Base-by-base conservation (phyloP, 2,329 filamentous ascomycete genomes). In the Apiospora pterosperma region DNA sequence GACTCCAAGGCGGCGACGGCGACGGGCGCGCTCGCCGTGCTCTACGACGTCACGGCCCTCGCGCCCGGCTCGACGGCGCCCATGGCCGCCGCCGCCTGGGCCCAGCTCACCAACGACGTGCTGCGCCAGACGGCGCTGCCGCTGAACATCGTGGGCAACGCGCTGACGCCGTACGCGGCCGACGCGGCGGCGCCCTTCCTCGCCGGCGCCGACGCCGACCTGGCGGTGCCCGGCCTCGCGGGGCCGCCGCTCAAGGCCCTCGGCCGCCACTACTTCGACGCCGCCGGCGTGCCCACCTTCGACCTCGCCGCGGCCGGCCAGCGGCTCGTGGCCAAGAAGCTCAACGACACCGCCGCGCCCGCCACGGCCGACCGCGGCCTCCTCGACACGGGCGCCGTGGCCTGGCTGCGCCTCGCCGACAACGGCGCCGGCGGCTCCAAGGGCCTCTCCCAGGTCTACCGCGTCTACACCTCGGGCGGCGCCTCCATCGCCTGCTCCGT, bases 211-310 rank as follows among this genome's bases (percentile, higher is more conserved):
- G 75, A 76, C 2, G 75, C 79, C 3, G 69, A 77, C 62, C 74
- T 87, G 62, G 66, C 71, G 11, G 71, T 82, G 38, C 65, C 74
- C 6, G 73, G 73, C 62, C 48, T 79, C 39, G 63, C 71, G 6
- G 44, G n/a, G n/a, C n/a, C 58, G 12, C 67, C 72, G 2, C 65
- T 84, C 6, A 76, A 77, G 60, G 81, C 83, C 70, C 73, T 89
- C 16, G 90, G 90, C 36, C 82, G 87, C 70, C 90, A 93, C 81
- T 91, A 82, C 83, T 92, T 92, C 81, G 84, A 84, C 75, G 66
- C 67, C 59, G 67, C 72, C 55, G 77, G 82, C 67, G 76, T 79
- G 0, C 90, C 90, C 1, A 86, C 82, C 14, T 92, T 92, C 73
- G 80, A 85, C 65, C 79, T 92, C 41, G 73, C 76, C 61, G 74